Base-by-base conservation (phyloP, 768 basidiomycete species). In the Leucosporidium scottii region DNA sequence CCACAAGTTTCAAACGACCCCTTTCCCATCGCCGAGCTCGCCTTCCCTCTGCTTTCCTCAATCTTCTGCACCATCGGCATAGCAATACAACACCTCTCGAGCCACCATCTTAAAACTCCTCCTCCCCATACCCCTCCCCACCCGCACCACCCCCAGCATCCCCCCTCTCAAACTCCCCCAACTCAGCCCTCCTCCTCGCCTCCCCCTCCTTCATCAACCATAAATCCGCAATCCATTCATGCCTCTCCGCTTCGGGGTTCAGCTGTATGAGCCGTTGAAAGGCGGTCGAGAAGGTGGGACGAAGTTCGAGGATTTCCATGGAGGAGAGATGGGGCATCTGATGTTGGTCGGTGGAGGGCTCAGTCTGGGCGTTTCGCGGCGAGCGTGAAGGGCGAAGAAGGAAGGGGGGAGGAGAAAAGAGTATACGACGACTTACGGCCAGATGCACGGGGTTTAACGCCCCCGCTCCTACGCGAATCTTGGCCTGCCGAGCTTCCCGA, bases 401-500 rank as follows among this genome's bases (percentile, higher is more conserved):
- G 27, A 18, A 17, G 5, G 20, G 13, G 12, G 13, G 23, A 34
- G 23, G 34, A 61, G 55, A 56, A 36, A 23, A 58, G 34, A 28
- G 20, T 23, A 27, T 20, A 23, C 13, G 44, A 30, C 36, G 10
- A 79, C 86, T 51, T 77, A 90, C 91, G 78, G 85, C 86, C 31
- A 92, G 82, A 77, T 90, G 88, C 71, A 85, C 88, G 75, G 90
- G 84, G 77, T 93, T 89, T 34, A 96, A 82, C 67, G 84, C 84
- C 67, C 83, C 82, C 3, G 98, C 80, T 82, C 93, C 93, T 63
- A 89, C 85, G 68, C 93, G 81, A 79, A 89, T 87, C 76, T 99
- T 99, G 12, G 93, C 89, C 77, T 97, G 94, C 49, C 96, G 84
- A 18, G 90, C 91, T 80, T 98, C 93, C 18, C 93, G 87, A n/a